These are phyloP conservation scores for Passalora sequoiae DNA, from an alignment of 2,329 filamentous ascomycete species.

Conservation along the genomic window DNA sequence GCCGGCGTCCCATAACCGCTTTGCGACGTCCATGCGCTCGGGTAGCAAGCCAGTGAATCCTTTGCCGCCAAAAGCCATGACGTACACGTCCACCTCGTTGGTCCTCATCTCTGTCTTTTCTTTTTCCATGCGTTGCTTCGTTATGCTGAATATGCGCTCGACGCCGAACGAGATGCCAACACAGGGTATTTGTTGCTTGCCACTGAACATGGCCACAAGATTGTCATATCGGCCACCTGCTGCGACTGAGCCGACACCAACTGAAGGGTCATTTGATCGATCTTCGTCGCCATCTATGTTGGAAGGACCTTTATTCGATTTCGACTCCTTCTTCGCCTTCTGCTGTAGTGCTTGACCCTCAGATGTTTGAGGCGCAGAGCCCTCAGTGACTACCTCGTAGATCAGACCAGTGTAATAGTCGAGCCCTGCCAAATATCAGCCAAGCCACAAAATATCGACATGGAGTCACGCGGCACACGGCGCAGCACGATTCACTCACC, in stretches of 20 bases:
- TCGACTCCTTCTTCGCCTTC: slow-evolving; percentile 48
- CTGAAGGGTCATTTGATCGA: slow-evolving; percentile 69
- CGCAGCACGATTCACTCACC: too few species aligned
- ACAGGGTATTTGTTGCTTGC: slow-evolving; percentile 71
- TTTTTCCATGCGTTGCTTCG: slow-evolving; percentile 67
- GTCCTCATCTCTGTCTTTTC: slow-evolving; percentile 55
- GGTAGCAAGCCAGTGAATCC: slow-evolving; percentile 73
- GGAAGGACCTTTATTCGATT: slow-evolving; percentile 38
- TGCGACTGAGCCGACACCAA: slow-evolving; percentile 81
- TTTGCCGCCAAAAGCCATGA: slow-evolving; percentile 92
- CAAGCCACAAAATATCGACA: too few species aligned
- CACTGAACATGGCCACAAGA: slow-evolving; percentile 88
- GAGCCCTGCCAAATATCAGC: too few species aligned
- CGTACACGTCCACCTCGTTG: slow-evolving; percentile 81
- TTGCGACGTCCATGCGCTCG: slow-evolving; percentile 76
- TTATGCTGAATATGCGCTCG: slow-evolving; percentile 91
- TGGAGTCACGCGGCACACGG: too few species aligned
- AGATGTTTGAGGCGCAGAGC: slow-evolving; percentile 55
- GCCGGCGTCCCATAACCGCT: slow-evolving; percentile 75
- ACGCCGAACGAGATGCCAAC: slow-evolving; percentile 91
- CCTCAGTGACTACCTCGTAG: slow-evolving; percentile 82
- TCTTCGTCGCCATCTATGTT: slow-evolving; percentile 53
- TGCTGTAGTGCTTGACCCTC: slow-evolving; percentile 42
- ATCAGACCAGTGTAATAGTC: slow-evolving; percentile 91
- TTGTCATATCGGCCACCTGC: slow-evolving; percentile 90